A percentile compares a stretch with the other conserved stretches of the same genome.
These are phyloP conservation scores for Phaeosphaeria sp. DNA, from an alignment of 2,329 filamentous ascomycete genomes.

Conservation along the genomic window DNA sequence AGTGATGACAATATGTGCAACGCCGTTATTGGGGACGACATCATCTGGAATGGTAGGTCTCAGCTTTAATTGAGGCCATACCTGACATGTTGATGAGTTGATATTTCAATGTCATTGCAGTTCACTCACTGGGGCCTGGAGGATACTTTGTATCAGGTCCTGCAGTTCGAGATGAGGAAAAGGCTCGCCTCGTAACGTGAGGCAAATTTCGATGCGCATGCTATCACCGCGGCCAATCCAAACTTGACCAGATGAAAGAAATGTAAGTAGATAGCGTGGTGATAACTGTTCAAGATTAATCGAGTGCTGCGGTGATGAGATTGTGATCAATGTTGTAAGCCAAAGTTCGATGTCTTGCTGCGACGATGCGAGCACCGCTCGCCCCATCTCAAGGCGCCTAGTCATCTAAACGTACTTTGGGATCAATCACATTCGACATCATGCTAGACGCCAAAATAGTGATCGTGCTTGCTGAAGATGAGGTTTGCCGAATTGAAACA, in stretches of 20 bases:
- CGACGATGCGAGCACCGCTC: conserved; percentile 38
- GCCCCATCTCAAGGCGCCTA: conserved; percentile 40
- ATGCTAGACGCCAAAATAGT: background rate
- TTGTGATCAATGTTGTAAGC: conserved; percentile 44
- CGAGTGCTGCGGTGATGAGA: conserved; percentile 34
- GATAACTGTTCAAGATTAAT: conserved; percentile 31
- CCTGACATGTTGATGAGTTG: conserved; percentile 18
- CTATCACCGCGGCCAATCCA: conserved; percentile 45
- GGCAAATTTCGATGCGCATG: conserved; percentile 37
- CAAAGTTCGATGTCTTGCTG: conserved; percentile 40
- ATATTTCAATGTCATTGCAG: conserved; percentile 3
- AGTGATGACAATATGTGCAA: conserved; percentile 29
- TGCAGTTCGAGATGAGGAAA: conserved; percentile 23
- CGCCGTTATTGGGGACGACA: conserved; percentile 4
- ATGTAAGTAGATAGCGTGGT: conserved; percentile 17
- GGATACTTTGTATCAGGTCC: conserved; percentile 29
- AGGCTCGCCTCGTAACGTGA: conserved; percentile 34
- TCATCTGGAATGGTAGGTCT: conserved; percentile 22
- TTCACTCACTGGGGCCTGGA: conserved; percentile 37
- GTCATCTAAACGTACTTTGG: conserved; percentile 20
- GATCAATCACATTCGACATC: background rate
- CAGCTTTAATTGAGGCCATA: conserved; percentile 45
- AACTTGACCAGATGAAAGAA: conserved; percentile 29
- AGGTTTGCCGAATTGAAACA: background rate
- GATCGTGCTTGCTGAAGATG: background rate